Conservation (phyloP, 352 stramenopile species). For the Phytophthora sp. region DNA sequence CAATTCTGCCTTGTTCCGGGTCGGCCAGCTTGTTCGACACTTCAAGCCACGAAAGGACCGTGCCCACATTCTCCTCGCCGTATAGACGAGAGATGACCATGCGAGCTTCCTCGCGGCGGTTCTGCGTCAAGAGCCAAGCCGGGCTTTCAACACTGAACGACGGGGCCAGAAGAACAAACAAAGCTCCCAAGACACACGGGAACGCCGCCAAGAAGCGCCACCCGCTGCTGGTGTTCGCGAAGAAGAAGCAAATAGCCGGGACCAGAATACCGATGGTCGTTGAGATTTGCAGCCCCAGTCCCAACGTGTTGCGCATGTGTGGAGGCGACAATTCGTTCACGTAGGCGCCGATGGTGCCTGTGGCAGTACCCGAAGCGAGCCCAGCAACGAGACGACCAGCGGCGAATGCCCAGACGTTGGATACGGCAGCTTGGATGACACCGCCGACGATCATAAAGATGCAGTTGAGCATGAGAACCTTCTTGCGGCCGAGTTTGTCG, state of each 20-base stretch:
- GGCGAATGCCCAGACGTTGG: slow-evolving; percentile 20
- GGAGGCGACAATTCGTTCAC: no score
- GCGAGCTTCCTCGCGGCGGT: slow-evolving; percentile 25
- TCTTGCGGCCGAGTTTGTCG: slow-evolving; percentile 26
- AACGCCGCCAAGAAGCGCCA: slow-evolving; percentile 44
- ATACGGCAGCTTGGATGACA: slow-evolving; percentile 25
- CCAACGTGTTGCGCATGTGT: no score
- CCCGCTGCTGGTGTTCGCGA: slow-evolving; percentile 5
- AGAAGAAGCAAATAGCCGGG: no score
- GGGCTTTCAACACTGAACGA: slow-evolving; percentile 30
- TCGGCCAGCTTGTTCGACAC: slow-evolving; percentile 26
- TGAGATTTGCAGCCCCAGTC: no score
- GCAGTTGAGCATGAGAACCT: slow-evolving; percentile 25
- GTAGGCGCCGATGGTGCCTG: no score
- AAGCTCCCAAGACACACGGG: slow-evolving; percentile 30
- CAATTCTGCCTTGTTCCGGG: slow-evolving; percentile 14
- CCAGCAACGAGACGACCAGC: slow-evolving; percentile 16
- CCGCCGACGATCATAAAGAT: slow-evolving; percentile 45
- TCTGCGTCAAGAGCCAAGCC: slow-evolving; percentile 27
- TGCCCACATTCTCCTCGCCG: slow-evolving; percentile 26
- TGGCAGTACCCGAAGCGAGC: slow-evolving; percentile 13
- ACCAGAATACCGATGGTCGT: no score
- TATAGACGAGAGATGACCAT: slow-evolving; percentile 33
- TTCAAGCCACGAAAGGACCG: slow-evolving; percentile 15
- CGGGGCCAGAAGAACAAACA: slow-evolving; percentile 23